Evolutionary conservation across 805 yeast genomes (phyloP).

Genomic region (Allodekkera sacchari): DNA sequence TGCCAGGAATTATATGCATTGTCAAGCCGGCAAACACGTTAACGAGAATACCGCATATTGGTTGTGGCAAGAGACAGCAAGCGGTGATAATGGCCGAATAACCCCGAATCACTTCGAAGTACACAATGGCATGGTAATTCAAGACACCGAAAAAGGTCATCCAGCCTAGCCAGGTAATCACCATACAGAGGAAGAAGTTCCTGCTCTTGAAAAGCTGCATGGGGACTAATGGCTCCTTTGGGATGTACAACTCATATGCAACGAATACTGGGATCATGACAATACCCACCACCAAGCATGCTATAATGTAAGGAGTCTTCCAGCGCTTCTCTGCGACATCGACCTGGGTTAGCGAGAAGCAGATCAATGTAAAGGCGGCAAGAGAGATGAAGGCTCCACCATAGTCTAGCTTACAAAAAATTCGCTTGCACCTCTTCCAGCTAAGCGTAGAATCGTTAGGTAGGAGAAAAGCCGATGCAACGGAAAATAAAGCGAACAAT

Average conservation of each 20-base stretch:
- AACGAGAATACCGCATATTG: constrained; percentile 33
- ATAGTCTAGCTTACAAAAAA: constrained; percentile 28
- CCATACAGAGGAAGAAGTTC: constrained; percentile 33
- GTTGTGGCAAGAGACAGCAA: constrained; percentile 35
- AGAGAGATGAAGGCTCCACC: constrained; percentile 35
- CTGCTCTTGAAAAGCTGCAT: constrained; percentile 31
- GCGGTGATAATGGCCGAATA: constrained; percentile 34
- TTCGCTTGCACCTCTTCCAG: constrained; percentile 16
- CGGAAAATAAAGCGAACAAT: constrained; percentile 21
- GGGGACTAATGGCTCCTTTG: constrained; percentile 40
- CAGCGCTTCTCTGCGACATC: constrained; percentile 33
- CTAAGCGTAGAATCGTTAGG: constrained; percentile 29
- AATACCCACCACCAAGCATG: constrained; percentile 32
- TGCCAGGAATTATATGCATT: constrained; percentile 36
- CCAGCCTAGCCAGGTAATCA: constrained; percentile 31
- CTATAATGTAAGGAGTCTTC: constrained; percentile 39
- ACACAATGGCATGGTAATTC: constrained; percentile 32
- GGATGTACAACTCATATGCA: constrained; percentile 30
- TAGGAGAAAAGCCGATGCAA: constrained; percentile 18
- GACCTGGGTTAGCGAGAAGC: constrained; percentile 37
- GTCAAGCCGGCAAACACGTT: constrained; percentile 38
- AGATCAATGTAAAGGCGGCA: constrained; percentile 31
- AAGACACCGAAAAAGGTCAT: constrained; percentile 33
- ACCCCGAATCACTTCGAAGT: constrained; percentile 32
- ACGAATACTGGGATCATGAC: constrained; percentile 25